Conservation (phyloP, 2,329 filamentous ascomycete species). For the Zasmidium angulare region DNA sequence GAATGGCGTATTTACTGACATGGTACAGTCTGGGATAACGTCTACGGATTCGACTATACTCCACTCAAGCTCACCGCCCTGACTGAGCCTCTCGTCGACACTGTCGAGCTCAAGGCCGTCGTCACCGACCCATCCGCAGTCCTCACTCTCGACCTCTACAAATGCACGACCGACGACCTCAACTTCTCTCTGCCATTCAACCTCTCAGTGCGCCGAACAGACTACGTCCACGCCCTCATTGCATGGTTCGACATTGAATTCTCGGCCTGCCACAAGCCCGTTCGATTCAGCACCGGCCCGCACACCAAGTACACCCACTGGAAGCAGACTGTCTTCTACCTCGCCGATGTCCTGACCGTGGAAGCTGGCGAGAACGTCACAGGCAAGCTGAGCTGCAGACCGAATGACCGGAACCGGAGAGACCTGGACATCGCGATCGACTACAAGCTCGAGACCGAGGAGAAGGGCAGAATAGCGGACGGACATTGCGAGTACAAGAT, state of each 20-base stretch:
- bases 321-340: constrained; percentile 99
- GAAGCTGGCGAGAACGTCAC: constrained; percentile 79
- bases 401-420: constrained; percentile 90
- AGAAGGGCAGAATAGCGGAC: constrained; percentile 65
- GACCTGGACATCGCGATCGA: constrained; percentile 89
- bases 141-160: constrained; percentile 90
- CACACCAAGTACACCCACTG: constrained; percentile 99
- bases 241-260: constrained; percentile 99
- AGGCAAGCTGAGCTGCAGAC: constrained; percentile 75
- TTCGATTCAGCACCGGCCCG: constrained; percentile 93
- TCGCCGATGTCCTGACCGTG: constrained; percentile 88
- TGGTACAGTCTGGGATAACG: constrained; percentile 89
- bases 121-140: constrained; percentile 87
- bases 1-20: constrained; percentile 21
- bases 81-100: constrained; percentile 94
- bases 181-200: constrained; percentile 78
- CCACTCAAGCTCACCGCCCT: constrained; percentile 92
- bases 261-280: constrained; percentile 95
- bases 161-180: constrained; percentile 81
- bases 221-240: constrained; percentile 95
- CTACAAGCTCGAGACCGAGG: constrained; percentile 77
- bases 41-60: constrained; percentile 96
- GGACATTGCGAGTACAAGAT: constrained; percentile 79
- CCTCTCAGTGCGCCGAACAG: constrained; percentile 75
- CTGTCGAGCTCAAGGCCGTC: constrained; percentile 94